Evolutionary conservation across 495 filamentous ascomycete species (phyloP).

Genomic region (Geoglossum glabrum): DNA sequence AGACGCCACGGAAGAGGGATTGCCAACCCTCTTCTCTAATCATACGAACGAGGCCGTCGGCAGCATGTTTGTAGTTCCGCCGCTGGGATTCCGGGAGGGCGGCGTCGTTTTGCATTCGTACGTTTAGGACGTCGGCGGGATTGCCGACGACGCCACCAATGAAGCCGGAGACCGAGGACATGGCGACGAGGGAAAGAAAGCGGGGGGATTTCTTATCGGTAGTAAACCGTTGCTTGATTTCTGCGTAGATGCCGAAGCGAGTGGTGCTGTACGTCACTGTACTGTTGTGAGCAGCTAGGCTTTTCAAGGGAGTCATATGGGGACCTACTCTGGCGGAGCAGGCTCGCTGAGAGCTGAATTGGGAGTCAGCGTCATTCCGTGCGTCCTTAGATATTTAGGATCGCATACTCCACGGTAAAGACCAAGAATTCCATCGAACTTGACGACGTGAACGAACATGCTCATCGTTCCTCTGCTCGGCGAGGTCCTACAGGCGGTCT

Average conservation of each 20-base stretch:
- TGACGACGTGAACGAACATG: slow-evolving; percentile 59
- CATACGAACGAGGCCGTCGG: slow-evolving; percentile 77
- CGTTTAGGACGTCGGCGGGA: slow-evolving; percentile 87
- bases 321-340: slow-evolving; percentile 55
- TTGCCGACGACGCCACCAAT: slow-evolving; percentile 82
- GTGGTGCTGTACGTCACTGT: slow-evolving; percentile 64
- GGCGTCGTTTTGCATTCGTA: slow-evolving; percentile 94
- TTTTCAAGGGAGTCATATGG: background rate
- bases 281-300: slow-evolving; percentile 1
- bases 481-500: slow-evolving; percentile 33
- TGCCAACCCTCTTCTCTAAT: slow-evolving; percentile 50
- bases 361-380: background rate
- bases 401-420: slow-evolving; percentile 57
- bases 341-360: slow-evolving; percentile 60
- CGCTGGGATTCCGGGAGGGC: slow-evolving; percentile 52
- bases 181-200: slow-evolving; percentile 51
- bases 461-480: slow-evolving; percentile 46
- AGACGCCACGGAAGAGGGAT: slow-evolving; percentile 69
- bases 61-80: slow-evolving; percentile 72
- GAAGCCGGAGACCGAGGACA: slow-evolving; percentile 69
- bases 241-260: slow-evolving; percentile 87
- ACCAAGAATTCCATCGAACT: slow-evolving; percentile 43
- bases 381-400: slow-evolving; percentile 3
- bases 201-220: slow-evolving; percentile 31
- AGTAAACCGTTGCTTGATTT: slow-evolving; percentile 53